Evolutionary conservation across 768 basidiomycete species (phyloP).

Genomic region (Lactarius hatsudake): DNA sequence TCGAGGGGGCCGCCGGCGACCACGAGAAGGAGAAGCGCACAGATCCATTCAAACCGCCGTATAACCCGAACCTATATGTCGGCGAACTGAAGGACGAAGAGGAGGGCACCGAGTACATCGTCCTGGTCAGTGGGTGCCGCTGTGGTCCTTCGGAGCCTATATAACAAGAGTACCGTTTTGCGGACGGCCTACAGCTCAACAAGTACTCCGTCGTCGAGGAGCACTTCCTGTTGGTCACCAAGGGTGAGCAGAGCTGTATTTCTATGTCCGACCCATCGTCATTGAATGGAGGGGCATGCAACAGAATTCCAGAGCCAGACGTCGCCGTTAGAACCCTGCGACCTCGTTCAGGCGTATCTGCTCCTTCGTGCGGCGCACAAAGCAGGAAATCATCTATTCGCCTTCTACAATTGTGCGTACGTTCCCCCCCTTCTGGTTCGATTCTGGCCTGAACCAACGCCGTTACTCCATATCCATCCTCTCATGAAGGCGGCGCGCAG

Average conservation of each 20-base stretch:
- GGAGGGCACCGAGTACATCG: slow-evolving; percentile 55
- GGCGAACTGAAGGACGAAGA: slow-evolving; percentile 71
- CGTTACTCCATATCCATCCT: no score
- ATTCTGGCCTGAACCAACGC: neutral
- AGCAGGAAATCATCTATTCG: slow-evolving; percentile 59
- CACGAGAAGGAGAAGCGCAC: slow-evolving; percentile 35
- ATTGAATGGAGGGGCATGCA: neutral
- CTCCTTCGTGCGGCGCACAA: slow-evolving; percentile 67
- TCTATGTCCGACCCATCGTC: neutral
- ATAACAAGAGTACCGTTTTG: neutral
- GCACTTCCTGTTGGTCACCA: slow-evolving; percentile 86
- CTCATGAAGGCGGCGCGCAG: slow-evolving; percentile 56
- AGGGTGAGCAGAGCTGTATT: slow-evolving; percentile 48
- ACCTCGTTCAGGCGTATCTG: slow-evolving; percentile 75
- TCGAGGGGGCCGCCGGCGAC: slow-evolving; percentile 33
- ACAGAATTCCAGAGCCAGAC: slow-evolving; percentile 75
- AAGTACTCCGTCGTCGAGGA: slow-evolving; percentile 81
- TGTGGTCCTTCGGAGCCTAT: neutral
- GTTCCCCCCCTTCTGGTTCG: neutral
- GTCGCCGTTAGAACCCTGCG: slow-evolving; percentile 73
- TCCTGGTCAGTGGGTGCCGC: slow-evolving; percentile 52
- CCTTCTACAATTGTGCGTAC: slow-evolving; percentile 85
- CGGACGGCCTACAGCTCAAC: slow-evolving; percentile 58
- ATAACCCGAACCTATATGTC: slow-evolving; percentile 68
- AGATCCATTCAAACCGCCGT: slow-evolving; percentile 88